phyloP scores from a whole-genome alignment of 2,329 filamentous ascomycete genomes.

The Lasiodiplodia citricola region DNA sequence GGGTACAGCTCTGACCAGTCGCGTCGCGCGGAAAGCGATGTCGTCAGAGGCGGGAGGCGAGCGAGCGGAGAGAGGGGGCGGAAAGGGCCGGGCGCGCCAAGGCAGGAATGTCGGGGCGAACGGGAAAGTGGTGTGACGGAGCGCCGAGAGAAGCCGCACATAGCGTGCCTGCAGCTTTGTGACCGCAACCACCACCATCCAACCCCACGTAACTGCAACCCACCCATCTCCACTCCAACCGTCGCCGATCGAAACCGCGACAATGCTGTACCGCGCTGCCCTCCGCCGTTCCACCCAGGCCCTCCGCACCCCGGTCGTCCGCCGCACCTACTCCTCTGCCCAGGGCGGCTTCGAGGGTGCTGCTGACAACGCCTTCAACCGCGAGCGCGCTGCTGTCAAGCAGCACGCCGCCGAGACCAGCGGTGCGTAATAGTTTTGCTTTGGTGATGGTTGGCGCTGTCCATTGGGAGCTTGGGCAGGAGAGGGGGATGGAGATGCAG shows the following conservation, averaged over 20 bases:
- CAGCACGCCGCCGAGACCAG: constrained; percentile 84
- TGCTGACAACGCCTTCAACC: constrained; percentile 89
- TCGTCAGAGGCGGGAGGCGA: constrained; percentile 17
- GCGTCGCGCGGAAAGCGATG: constrained; percentile 18
- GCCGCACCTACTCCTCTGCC: constrained; percentile 72
- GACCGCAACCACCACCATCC: constrained; percentile 6
- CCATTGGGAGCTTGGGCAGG: constrained; percentile 32
- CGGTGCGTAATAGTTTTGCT: constrained; percentile 62
- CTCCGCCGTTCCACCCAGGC: constrained; percentile 56
- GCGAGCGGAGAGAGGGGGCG: not conserved
- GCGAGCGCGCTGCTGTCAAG: constrained; percentile 88
- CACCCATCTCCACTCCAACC: constrained; percentile 34
- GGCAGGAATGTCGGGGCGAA: constrained; percentile 13
- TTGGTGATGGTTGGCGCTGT: not conserved
- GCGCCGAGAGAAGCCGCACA: constrained; percentile 12
- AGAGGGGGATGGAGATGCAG: not conserved
- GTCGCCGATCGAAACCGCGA: constrained; percentile 29
- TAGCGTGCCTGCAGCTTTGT: constrained; percentile 14
- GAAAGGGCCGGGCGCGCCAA: constrained; percentile 1
- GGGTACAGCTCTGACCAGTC: constrained; percentile 11
- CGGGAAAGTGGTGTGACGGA: constrained; percentile 21
- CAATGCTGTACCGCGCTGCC: constrained; percentile 43
- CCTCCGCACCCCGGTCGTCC: constrained; percentile 60
- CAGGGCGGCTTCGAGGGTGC: constrained; percentile 61
- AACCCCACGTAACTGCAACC: constrained; percentile 7